Evolutionary conservation across 805 yeast species (phyloP).

Genomic region (Lipomyces oligophaga): DNA sequence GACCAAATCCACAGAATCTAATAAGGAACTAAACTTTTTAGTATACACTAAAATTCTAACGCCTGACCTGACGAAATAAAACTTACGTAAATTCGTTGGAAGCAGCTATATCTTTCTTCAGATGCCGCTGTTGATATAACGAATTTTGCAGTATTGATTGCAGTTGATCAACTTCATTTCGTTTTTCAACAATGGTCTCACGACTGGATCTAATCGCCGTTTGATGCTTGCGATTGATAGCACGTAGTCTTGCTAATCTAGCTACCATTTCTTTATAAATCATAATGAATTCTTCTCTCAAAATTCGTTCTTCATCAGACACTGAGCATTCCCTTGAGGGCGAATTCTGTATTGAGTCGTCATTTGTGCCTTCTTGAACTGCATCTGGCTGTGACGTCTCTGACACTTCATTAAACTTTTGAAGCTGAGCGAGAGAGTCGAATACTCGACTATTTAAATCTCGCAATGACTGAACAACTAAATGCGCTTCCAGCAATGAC

Average conservation of each 20-base stretch:
- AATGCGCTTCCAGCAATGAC: slow-evolving; percentile 2
- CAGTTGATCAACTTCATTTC: slow-evolving; percentile 17
- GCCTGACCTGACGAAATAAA: neutral
- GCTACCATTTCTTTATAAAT: slow-evolving; percentile 7
- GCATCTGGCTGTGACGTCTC: slow-evolving; percentile 8
- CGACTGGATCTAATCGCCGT: slow-evolving; percentile 1
- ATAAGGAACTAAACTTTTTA: neutral
- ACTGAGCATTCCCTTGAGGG: neutral
- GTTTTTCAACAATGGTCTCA: neutral
- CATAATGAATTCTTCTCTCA: slow-evolving; percentile 9
- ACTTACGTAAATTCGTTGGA: slow-evolving; percentile 23
- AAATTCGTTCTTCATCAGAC: neutral
- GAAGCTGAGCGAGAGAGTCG: neutral
- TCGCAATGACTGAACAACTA: slow-evolving; percentile 7
- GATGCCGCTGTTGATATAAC: slow-evolving; percentile 18
- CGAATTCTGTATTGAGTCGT: neutral
- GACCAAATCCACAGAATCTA: slow-evolving; percentile 16
- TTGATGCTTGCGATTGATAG: slow-evolving; percentile 6
- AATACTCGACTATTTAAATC: slow-evolving; percentile 8
- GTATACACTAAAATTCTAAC: neutral
- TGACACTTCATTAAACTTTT: too few relatives aligned
- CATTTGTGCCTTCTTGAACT: slow-evolving; percentile 1
- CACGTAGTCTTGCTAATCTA: slow-evolving; percentile 2
- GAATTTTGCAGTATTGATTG: slow-evolving; percentile 23
- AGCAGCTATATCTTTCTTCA: slow-evolving; percentile 18